phyloP scores from a whole-genome alignment of 2,329 filamentous ascomycete species.

The Immersiporthe knoxdaviesiana region DNA sequence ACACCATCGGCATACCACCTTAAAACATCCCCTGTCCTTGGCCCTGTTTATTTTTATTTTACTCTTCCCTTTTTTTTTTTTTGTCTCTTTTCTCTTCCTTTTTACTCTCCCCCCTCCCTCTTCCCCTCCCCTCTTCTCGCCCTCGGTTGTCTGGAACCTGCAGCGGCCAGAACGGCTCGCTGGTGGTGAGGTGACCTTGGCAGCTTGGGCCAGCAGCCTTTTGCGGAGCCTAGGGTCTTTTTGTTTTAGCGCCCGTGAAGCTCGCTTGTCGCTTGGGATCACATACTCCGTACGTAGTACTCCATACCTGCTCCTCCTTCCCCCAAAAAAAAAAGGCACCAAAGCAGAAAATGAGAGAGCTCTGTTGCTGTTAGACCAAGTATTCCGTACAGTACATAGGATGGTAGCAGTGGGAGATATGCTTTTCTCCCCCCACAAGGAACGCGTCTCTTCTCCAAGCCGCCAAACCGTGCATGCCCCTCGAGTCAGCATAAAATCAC shows the following conservation, averaged over 20 bases:
- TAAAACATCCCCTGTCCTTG: conserved; percentile 11
- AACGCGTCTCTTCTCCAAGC: not conserved
- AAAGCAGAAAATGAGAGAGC: too few species aligned
- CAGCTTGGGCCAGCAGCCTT: not conserved
- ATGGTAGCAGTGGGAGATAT: too few species aligned
- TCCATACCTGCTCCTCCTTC: not conserved
- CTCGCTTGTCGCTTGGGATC: conserved; percentile 4
- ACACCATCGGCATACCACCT: not conserved
- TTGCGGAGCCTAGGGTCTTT: not conserved
- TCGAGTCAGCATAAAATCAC: not conserved
- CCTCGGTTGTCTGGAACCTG: not conserved
- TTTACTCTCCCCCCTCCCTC: too few species aligned
- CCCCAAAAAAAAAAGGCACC: too few species aligned
- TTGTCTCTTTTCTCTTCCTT: too few species aligned
- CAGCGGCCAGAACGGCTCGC: not conserved
- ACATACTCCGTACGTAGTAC: too few species aligned
- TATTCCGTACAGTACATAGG: too few species aligned
- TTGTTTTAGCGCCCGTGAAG: conserved; percentile 3
- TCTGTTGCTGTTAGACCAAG: too few species aligned
- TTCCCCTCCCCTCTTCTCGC: not conserved
- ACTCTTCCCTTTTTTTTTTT: too few species aligned
- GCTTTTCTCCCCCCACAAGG: not conserved
- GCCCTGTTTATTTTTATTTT: too few species aligned
- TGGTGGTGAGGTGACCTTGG: not conserved
- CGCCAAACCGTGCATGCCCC: not conserved